Conservation (phyloP, 1,284 basidiomycete species). For the Phellopilus nigrolimitatus region DNA sequence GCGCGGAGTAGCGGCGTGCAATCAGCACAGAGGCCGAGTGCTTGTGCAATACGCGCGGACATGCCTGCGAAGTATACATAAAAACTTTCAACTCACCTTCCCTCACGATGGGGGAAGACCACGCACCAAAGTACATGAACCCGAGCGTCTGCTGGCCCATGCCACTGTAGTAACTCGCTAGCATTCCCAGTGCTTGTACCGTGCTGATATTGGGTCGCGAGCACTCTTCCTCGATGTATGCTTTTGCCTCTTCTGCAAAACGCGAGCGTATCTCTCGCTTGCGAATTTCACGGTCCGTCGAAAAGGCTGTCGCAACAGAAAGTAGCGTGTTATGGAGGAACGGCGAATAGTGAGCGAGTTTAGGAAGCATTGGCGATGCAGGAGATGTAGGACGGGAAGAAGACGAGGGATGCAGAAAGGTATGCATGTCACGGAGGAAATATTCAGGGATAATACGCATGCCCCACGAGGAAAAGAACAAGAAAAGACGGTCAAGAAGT, state of each 20-base stretch:
- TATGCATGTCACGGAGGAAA: slow-evolving; percentile 58
- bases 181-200: slow-evolving; percentile 51
- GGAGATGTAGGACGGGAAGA: slow-evolving; percentile 25
- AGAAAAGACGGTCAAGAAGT: slow-evolving; percentile 54
- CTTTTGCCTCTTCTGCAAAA: slow-evolving; percentile 52
- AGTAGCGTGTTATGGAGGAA: slow-evolving; percentile 68
- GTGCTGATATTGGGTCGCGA: slow-evolving; percentile 53
- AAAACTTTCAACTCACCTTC: not conserved
- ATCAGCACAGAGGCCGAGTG: slow-evolving; percentile 50
- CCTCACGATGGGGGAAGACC: not conserved
- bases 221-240: slow-evolving; percentile 52
- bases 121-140: slow-evolving; percentile 53
- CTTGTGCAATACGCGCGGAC: slow-evolving; percentile 18
- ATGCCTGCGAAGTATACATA: slow-evolving; percentile 7
- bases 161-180: slow-evolving; percentile 55
- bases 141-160: slow-evolving; percentile 52
- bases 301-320: slow-evolving; percentile 53
- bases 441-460: slow-evolving; percentile 39
- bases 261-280: slow-evolving; percentile 33
- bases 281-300: slow-evolving; percentile 45
- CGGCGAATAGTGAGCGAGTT: slow-evolving; percentile 60
- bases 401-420: slow-evolving; percentile 40
- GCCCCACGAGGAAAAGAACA: slow-evolving; percentile 59
- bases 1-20: slow-evolving; percentile 37
- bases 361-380: slow-evolving; percentile 29